Evolutionary conservation across 2,329 filamentous ascomycete species (phyloP), one percentile per base, ranked within the genome.

Genomic region (Colletotrichum filicis): DNA sequence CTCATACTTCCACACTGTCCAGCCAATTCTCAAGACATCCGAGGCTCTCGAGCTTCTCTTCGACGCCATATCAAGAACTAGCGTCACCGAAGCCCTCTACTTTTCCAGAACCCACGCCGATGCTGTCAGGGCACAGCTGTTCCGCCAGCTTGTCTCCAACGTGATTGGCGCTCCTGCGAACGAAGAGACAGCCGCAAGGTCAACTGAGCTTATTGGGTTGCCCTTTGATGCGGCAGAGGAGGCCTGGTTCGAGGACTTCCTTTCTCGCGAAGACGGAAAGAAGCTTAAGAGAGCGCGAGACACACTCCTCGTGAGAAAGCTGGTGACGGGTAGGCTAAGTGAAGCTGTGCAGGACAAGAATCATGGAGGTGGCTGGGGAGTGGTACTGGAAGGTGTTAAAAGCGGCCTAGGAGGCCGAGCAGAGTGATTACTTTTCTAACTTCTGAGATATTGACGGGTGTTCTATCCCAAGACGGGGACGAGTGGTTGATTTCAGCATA

Each of bases 1-100:
- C 32, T 92, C 94, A 12, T 97, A 97, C 83, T 97, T 93, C 83
- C 88, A 95, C 76, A 90, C 92, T 14, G 92, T 93, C 1, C 91
- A 92, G 75, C 94, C 95, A 2, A 90, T 92, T 24, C 85, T 97
- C n/a, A 89, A 89, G 76, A 89, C 87, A 0, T 85, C 88, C 1
- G 85, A 87, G 32, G 90, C 93, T 0, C 86, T 94, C 11, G 87
- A 90, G 72, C 86, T 91, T 8, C 90, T 95, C 42, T 95, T 95
- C 76, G 87, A 89, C 55, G 92, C 93, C 8, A 86, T 97, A 60
- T 89, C 91, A 1, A 85, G 85, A 46, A 90, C 92, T 8, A 94
- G 89, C 77, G 86, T 95, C 5, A 89, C 90, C 0, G 93, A 95
- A 78, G 92, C 93, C 3, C 91, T 96, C 68, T 91, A 91, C 74